Evolutionary conservation across 2,329 filamentous ascomycete species (phyloP).

Genomic region (Tolypocladium pustulatum): DNA sequence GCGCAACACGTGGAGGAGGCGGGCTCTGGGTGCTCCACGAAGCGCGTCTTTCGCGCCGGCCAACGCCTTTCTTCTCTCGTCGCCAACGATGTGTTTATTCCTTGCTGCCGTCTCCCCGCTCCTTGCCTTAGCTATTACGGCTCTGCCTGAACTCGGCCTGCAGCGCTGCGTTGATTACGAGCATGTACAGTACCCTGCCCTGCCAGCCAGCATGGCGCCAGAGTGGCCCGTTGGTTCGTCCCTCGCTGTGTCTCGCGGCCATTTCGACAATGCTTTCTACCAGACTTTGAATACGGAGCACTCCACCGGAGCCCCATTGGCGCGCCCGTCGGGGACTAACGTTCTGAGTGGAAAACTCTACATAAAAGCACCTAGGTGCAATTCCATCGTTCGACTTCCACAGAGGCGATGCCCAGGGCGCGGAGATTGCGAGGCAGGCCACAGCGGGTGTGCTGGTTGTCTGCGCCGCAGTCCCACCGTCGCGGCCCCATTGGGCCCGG

Average conservation of each 20-base stretch:
- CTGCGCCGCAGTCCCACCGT: background rate
- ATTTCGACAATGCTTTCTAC: background rate
- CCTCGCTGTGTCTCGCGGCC: too few relatives aligned
- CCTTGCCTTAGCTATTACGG: too few relatives aligned
- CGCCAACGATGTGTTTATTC: background rate
- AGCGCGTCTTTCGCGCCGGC: background rate
- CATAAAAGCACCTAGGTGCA: background rate
- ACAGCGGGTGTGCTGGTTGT: background rate
- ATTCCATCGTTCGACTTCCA: background rate
- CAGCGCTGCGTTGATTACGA: background rate
- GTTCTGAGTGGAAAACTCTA: too few relatives aligned
- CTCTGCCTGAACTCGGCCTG: background rate
- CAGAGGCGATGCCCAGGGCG: background rate
- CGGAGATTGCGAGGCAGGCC: background rate
- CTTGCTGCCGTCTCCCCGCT: background rate
- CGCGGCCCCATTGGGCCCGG: background rate
- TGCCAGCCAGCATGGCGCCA: background rate
- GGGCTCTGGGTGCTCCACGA: background rate
- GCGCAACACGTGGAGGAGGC: background rate
- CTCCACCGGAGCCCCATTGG: too few relatives aligned
- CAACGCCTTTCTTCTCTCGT: background rate
- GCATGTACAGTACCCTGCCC: background rate
- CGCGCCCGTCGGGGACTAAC: too few relatives aligned
- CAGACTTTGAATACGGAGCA: too few relatives aligned
- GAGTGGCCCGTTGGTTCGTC: background rate